Percentiles rank a stretch among this genome's conserved stretches.
Conservation (phyloP, 2,329 filamentous ascomycete species). For the Aureobasidium sp. region DNA sequence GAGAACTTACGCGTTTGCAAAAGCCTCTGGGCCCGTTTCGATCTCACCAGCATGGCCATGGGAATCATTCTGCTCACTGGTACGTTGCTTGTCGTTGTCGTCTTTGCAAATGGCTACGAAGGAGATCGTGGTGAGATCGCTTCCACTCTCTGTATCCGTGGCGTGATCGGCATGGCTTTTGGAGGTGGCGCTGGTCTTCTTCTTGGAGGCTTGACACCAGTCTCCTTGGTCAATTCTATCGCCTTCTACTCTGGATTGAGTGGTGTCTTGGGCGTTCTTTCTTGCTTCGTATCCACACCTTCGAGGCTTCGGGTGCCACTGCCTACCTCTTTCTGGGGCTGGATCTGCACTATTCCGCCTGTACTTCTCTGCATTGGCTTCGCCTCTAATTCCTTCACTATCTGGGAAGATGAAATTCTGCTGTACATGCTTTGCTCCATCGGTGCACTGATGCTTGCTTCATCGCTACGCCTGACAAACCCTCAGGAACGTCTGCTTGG, state of each 20-base stretch:
- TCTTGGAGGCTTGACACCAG: slow-evolving; percentile 24
- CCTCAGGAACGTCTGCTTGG: slow-evolving; percentile 65
- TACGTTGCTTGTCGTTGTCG: slow-evolving; percentile 60
- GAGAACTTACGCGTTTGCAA: slow-evolving; percentile 75
- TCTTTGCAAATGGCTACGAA: slow-evolving; percentile 60
- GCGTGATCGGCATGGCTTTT: slow-evolving; percentile 33
- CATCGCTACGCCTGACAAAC: slow-evolving; percentile 65
- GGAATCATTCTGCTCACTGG: slow-evolving; percentile 66
- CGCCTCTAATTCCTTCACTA: slow-evolving; percentile 95
- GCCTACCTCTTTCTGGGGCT: slow-evolving; percentile 80
- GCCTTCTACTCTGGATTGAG: slow-evolving; percentile 37
- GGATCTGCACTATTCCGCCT: slow-evolving; percentile 73
- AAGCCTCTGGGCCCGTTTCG: slow-evolving; percentile 84
- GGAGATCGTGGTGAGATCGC: slow-evolving; percentile 49
- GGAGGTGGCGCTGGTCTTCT: slow-evolving; percentile 27
- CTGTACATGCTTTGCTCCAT: slow-evolving; percentile 89
- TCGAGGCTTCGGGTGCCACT: slow-evolving; percentile 46
- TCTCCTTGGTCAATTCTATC: slow-evolving; percentile 34
- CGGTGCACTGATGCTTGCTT: slow-evolving; percentile 64
- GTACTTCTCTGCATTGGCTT: slow-evolving; percentile 88
- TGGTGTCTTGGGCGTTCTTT: slow-evolving; percentile 34
- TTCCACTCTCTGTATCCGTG: slow-evolving; percentile 45
- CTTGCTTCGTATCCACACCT: slow-evolving; percentile 36
- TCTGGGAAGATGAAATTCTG: slow-evolving; percentile 95
- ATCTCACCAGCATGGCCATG: slow-evolving; percentile 75